These are phyloP conservation scores for Rutstroemia sydowiana DNA, from an alignment of 2,329 filamentous ascomycete species.

Conservation along the genomic window DNA sequence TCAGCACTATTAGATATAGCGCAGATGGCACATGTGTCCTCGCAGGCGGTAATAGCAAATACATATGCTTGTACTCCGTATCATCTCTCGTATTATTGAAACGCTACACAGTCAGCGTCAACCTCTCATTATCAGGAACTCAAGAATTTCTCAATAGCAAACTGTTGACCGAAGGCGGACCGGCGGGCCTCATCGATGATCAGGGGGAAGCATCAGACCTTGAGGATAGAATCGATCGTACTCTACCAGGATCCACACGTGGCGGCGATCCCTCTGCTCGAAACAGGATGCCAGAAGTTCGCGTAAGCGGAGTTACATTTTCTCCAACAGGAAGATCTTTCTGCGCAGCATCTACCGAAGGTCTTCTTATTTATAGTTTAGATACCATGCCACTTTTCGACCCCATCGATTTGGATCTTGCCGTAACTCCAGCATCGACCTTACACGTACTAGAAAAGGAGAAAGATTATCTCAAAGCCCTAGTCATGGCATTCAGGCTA, in stretches of 20 bases:
- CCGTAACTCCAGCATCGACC: constrained; percentile 82
- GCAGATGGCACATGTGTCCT: constrained; percentile 86
- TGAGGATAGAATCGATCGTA: constrained; percentile 73
- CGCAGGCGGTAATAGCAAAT: constrained; percentile 94
- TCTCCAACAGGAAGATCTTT: constrained; percentile 84
- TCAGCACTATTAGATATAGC: constrained; percentile 82
- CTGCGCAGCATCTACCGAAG: constrained; percentile 91
- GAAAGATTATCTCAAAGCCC: constrained; percentile 78
- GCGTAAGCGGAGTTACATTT: constrained; percentile 79
- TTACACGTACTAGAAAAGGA: constrained; percentile 59
- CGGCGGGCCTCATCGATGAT: constrained; percentile 76
- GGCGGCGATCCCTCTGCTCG: constrained; percentile 75
- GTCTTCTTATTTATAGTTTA: constrained; percentile 85
- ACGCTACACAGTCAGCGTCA: constrained; percentile 92
- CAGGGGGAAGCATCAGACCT: constrained; percentile 82
- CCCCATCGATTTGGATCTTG: constrained; percentile 91
- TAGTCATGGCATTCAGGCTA: constrained; percentile 95
- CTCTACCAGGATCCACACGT: constrained; percentile 77
- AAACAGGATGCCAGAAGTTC: constrained; percentile 70
- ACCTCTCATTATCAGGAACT: constrained; percentile 90
- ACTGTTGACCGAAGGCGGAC: constrained; percentile 82
- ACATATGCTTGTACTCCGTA: constrained; percentile 96
- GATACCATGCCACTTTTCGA: constrained; percentile 83
- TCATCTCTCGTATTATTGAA: constrained; percentile 84
- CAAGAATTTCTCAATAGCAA: constrained; percentile 96